These are phyloP conservation scores for Xylaria grammica DNA, from an alignment of 495 filamentous ascomycete genomes.

Conservation along the genomic window DNA sequence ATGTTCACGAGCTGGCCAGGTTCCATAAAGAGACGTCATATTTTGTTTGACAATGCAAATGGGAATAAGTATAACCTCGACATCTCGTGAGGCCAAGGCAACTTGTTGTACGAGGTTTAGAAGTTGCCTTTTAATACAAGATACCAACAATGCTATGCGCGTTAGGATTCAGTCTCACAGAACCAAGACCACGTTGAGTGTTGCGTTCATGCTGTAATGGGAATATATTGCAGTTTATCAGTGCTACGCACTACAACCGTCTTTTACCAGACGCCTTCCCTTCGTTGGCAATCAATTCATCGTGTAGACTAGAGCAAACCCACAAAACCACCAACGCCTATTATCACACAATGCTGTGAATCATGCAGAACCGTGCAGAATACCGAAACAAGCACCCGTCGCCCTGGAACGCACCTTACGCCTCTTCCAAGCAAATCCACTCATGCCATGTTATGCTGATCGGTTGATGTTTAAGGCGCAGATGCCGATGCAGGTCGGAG, in stretches of 20 bases:
- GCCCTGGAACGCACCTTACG: slow-evolving; percentile 13
- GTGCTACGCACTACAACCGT: slow-evolving; percentile 16
- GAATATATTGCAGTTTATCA: slow-evolving; percentile 12
- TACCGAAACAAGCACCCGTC: slow-evolving; percentile 25
- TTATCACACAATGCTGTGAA: slow-evolving; percentile 32
- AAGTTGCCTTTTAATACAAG: neutral
- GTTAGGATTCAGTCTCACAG: neutral
- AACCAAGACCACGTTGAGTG: neutral
- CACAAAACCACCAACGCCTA: slow-evolving; percentile 38
- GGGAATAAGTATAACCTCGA: too few species aligned
- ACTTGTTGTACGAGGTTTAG: too few species aligned
- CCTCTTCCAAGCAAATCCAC: slow-evolving; percentile 4
- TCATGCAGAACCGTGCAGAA: slow-evolving; percentile 37
- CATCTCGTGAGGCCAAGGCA: too few species aligned
- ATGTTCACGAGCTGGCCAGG: neutral
- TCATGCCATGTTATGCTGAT: neutral
- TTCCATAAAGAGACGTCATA: neutral
- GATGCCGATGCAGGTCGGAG: neutral
- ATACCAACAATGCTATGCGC: neutral
- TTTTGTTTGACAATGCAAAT: neutral
- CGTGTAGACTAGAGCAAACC: slow-evolving; percentile 29
- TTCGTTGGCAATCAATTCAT: slow-evolving; percentile 27
- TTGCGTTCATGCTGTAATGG: slow-evolving; percentile 4
- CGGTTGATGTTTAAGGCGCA: neutral
- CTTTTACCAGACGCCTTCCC: slow-evolving; percentile 20